Evolutionary conservation across 257 asterid genomes (phyloP), one percentile per base, ranked within the genome.

Genomic region (Cinchona pubescens): DNA sequence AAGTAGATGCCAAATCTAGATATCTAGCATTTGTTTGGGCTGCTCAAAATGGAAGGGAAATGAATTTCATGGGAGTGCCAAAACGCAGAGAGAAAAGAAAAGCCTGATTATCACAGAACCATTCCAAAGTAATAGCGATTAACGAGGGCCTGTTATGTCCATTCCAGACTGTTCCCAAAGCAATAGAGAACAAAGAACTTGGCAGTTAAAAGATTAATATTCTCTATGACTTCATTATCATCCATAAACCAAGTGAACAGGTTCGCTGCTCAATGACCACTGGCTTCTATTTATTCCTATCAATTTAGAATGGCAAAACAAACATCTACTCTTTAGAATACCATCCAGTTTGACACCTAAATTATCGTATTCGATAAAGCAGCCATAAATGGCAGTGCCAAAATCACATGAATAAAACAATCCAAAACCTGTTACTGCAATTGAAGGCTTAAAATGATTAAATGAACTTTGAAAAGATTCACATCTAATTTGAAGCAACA

Each of bases 81-180:
- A 38, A 11, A 38, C 38, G 38, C 2, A 56, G 40, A 38, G 37
- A 37, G 51, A 32, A 25, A 14, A 55, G 40, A 13, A 56, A 15
- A 72, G 38, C 35, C 14, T 27, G 34, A 32, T n/a, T 12, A 58
- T 27, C 35, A 25, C 35, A 58, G 15, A 25, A 2, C 35, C 2
- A 59, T 27, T 59, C 8, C 21, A 59, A 59, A 59, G 65, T 12
- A 27, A 13, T 29, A 27, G 38, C 11, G n/a, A n/a, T n/a, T n/a
- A n/a, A n/a, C n/a, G 19, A 59, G 37, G 8, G 35, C 35, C 64
- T 27, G 19, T 59, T 27, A 38, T 13, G 32, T 53, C 4, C n/a
- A 55, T 37, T 72, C 56, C 34, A 58, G 68, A 16, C 68, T n/a
- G 40, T 58, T 40, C 67, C 42, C 42, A 42, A 72, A 10, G 40